Evolutionary conservation across 805 yeast genomes (phyloP).

Genomic region (Saturnispora besseyi): DNA sequence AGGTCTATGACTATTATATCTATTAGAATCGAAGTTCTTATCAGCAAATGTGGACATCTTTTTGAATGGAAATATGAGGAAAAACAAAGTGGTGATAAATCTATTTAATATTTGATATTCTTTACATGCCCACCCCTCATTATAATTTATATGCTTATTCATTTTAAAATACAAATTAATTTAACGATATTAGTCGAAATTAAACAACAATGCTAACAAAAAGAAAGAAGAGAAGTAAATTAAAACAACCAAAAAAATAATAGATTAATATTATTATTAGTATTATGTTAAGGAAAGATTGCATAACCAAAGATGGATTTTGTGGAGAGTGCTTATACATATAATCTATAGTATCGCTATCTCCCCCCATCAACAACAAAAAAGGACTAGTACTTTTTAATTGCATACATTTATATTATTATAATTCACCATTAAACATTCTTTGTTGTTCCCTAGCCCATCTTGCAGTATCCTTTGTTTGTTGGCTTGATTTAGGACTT

Average conservation of each 20-base stretch:
- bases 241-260: background rate
- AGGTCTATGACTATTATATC: constrained; percentile 57
- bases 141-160: background rate
- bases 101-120: background rate
- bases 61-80: background rate
- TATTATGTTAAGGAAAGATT: background rate
- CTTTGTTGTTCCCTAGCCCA: constrained; percentile 93
- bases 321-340: background rate
- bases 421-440: constrained; percentile 9
- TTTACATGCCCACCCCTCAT: background rate
- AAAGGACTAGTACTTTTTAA: background rate
- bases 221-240: background rate
- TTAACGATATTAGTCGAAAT: background rate
- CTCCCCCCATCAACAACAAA: background rate
- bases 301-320: background rate
- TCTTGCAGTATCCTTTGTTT: constrained; percentile 84
- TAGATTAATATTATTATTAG: background rate
- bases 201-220: background rate
- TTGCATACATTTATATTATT: background rate
- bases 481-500: constrained; percentile 49
- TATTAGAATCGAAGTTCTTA: constrained; percentile 38
- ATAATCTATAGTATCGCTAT: background rate
- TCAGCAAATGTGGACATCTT: constrained; percentile 59
- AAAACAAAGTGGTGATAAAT: background rate
- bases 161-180: background rate